These are phyloP conservation scores for Rhododendron mucronatum DNA, from an alignment of 148 eudicot genomes.

Conservation along the genomic window DNA sequence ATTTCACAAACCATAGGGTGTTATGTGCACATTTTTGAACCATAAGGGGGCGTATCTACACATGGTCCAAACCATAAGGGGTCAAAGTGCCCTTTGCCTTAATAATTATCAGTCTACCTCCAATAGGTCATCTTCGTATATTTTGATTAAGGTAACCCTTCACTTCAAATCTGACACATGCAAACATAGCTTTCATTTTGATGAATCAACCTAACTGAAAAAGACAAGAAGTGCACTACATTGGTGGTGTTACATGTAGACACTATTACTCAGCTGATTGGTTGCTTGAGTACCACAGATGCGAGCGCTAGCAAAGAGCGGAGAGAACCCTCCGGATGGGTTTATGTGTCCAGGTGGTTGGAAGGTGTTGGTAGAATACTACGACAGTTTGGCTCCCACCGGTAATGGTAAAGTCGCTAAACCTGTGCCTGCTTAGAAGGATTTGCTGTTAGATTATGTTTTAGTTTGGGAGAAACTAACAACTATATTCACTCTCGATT, in stretches of 20 bases:
- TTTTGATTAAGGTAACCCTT: too few species aligned
- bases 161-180: too few species aligned
- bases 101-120: background rate
- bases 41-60: too few species aligned
- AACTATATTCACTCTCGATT: too few species aligned
- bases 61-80: too few species aligned
- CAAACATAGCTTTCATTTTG: background rate
- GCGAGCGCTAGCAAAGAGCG: slow-evolving; percentile 76
- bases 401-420: slow-evolving; percentile 49
- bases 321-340: slow-evolving; percentile 64
- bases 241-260: too few species aligned
- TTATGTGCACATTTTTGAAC: too few species aligned
- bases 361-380: slow-evolving; percentile 72
- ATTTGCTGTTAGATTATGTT: background rate
- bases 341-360: slow-evolving; percentile 83
- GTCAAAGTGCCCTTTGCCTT: too few species aligned
- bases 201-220: background rate
- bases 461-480: background rate
- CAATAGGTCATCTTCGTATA: background rate
- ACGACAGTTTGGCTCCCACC: slow-evolving; percentile 37
- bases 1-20: too few species aligned
- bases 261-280: too few species aligned
- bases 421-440: slow-evolving; percentile 30
- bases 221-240: too few species aligned
- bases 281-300: slow-evolving; percentile 30